These are phyloP conservation scores for Diaporthe longicolla DNA, from an alignment of 2,329 filamentous ascomycete species.

Conservation along the genomic window DNA sequence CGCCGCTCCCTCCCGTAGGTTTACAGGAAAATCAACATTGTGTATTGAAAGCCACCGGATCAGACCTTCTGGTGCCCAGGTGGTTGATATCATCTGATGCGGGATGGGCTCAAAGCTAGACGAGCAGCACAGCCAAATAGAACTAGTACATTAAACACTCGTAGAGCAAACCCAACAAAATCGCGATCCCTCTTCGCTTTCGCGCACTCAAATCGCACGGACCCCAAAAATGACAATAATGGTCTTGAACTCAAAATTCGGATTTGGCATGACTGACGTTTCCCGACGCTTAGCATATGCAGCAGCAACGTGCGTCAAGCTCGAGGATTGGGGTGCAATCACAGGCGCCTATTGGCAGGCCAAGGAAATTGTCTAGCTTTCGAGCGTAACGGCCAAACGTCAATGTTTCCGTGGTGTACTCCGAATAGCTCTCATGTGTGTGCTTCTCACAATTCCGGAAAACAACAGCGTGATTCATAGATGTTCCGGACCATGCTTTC, in stretches of 20 bases:
- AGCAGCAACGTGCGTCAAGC: slow-evolving; percentile 14
- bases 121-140: not conserved
- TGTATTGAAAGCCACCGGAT: not conserved
- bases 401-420: not conserved
- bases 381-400: not conserved
- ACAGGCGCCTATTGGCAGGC: slow-evolving; percentile 4
- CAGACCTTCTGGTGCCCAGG: not conserved
- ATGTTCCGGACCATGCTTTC: not conserved
- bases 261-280: slow-evolving; percentile 11
- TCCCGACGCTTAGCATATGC: not conserved
- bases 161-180: not conserved
- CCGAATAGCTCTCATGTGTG: not conserved
- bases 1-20: not conserved
- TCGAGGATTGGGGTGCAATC: not conserved
- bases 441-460: not conserved
- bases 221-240: not conserved
- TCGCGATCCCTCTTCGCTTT: not conserved
- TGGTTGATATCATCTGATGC: not conserved
- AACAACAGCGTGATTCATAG: no score
- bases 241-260: not conserved
- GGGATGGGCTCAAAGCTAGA: not conserved
- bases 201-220: slow-evolving; percentile 1
- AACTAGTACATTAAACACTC: not conserved
- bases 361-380: not conserved
- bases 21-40: not conserved